A percentile compares a stretch with the other conserved stretches of the same genome.
phyloP scores from a whole-genome alignment of 306 rosid genomes.

The Quercus rubra region DNA sequence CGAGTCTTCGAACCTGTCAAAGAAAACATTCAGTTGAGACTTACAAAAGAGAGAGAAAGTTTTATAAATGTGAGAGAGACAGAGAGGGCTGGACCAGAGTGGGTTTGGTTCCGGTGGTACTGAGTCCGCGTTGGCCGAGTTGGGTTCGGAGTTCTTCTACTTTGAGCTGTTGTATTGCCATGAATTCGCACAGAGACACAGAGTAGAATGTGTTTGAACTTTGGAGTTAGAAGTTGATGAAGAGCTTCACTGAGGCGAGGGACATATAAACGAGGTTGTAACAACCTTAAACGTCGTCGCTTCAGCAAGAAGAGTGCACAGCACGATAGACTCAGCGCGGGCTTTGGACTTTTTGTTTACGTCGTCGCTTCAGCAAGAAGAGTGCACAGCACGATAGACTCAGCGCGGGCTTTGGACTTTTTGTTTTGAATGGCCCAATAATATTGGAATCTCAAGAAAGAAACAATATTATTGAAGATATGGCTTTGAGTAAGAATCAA shows the following conservation, averaged over 20 bases:
- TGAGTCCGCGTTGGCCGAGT: conserved; percentile 70
- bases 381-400: not conserved
- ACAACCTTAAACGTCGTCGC: not conserved
- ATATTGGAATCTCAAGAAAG: too few species aligned
- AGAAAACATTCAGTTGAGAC: not conserved
- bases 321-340: not conserved
- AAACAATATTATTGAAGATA: not conserved
- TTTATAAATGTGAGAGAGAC: not conserved
- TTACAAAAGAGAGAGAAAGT: not conserved
- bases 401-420: not conserved
- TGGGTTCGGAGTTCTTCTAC: conserved; percentile 72
- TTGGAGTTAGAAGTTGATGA: not conserved
- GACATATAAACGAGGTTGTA: not conserved
- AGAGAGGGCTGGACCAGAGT: conserved; percentile 40
- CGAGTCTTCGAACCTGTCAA: conserved; percentile 60
- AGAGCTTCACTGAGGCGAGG: not conserved
- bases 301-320: not conserved
- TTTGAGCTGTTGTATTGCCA: conserved; percentile 34
- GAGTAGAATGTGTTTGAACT: not conserved
- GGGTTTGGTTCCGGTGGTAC: conserved; percentile 64
- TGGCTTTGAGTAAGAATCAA: conserved; percentile 13
- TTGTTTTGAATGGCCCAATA: not conserved
- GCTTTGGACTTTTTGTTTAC: not conserved
- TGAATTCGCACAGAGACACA: too few species aligned
- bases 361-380: not conserved